A percentile compares a stretch with the other conserved stretches of the same genome.
Evolutionary conservation across 371 early-diverging fungal genomes (phyloP).

Genomic region (Rhizopus delemar): DNA sequence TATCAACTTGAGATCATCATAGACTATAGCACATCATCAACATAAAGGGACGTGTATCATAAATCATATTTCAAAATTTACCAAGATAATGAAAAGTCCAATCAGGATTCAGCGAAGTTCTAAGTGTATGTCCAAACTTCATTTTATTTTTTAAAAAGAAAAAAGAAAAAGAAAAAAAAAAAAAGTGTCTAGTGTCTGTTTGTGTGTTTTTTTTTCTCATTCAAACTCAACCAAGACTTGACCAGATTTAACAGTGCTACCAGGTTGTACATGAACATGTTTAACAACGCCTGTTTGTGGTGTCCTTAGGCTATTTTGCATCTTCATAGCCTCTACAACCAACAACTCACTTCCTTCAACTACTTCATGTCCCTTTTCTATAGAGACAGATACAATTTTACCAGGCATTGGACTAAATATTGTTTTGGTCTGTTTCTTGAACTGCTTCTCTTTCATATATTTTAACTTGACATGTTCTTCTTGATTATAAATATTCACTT

Average conservation of each 20-base stretch:
- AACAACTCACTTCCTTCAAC: constrained; percentile 85
- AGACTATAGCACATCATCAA: constrained; percentile 48
- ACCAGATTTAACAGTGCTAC: constrained; percentile 80
- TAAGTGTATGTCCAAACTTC: constrained; percentile 90
- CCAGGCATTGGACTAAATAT: constrained; percentile 95
- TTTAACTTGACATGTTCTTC: constrained; percentile 65
- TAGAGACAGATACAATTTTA: constrained; percentile 79
- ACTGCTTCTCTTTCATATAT: constrained; percentile 78
- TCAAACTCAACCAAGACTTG: constrained; percentile 62
- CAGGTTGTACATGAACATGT: constrained; percentile 72
- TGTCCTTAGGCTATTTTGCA: constrained; percentile 93
- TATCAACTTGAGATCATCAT: constrained; percentile 81
- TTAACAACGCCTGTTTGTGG: constrained; percentile 80
- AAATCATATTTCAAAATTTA: constrained; percentile 11
- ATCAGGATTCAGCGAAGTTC: constrained; percentile 73
- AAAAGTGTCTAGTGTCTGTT: not conserved
- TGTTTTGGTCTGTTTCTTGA: constrained; percentile 69
- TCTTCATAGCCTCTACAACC: constrained; percentile 98
- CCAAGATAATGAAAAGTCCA: constrained; percentile 70
- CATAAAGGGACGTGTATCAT: not conserved
- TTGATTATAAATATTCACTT: constrained; percentile 64
- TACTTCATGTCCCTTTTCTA: constrained; percentile 79
- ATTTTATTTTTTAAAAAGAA: constrained; percentile 44
- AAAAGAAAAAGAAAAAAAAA: constrained; percentile 9
- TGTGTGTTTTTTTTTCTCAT: not conserved